Base-by-base conservation (phyloP, 352 stramenopile genomes). In the Phytophthora vignae region DNA sequence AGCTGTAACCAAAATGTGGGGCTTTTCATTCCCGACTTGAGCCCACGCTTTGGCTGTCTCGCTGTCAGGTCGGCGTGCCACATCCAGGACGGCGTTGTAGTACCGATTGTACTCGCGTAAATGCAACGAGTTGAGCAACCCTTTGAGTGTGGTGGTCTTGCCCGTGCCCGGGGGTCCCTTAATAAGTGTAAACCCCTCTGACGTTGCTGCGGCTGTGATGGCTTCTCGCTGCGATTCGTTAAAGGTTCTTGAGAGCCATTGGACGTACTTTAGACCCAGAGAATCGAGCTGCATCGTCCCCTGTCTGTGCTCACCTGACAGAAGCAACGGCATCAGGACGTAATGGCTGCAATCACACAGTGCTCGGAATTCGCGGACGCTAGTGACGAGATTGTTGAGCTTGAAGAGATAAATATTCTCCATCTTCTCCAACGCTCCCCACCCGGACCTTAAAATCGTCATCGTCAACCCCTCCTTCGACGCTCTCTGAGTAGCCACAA, bases 71-170 rank as follows among this genome's bases (percentile, higher is more conserved):
- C 87, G 85, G 10, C 84, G 73, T 2, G 90, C 90, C 15, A 97
- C 90, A 59, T 96, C 87, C 60, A 96, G 64, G 5, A 96, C 87
- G 14, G 87, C 90, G 55, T 97, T 97, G 71, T 97, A 98, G 69
- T 97, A 98, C 27, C 87, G 81, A 68, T 95, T 98, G 74, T 98
- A 98, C 67, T 98, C 93, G 12, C 92, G 88, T 54, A 98, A 73
- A 82, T 98, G 94, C 19, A 98, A 71, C 42, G 92, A 96, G 62
- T 98, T 98, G 11, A 98, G 76, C 56, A 98, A 61, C 0, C 91
- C 94, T 67, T 97, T 96, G 4, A 98, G 77, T 5, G 94, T 98
- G 11, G 92, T 98, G 5, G 94, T 98, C 71, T 98, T 98, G 55
- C 94, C 94, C 31, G 93, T 98, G 0, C 92, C 91, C 53, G 90